Base-by-base conservation (phyloP, 257 asterid species). In the Cruciata laevipes region DNA sequence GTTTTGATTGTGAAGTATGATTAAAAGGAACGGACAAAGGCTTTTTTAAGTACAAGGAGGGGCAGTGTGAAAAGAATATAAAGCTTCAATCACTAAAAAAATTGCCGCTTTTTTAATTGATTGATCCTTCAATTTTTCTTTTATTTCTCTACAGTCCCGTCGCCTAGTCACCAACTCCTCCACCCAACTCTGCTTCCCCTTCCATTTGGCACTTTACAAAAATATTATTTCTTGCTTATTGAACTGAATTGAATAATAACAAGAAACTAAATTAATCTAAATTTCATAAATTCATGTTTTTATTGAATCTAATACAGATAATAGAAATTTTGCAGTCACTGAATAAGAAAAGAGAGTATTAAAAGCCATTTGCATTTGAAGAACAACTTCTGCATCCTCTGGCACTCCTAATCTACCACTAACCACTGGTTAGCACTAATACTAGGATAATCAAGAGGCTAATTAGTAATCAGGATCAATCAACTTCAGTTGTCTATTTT, bases 401-500 rank as follows among this genome's bases (percentile, higher is more conserved):
- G 31, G 37, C n/a, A 42, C 55, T 65, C 30, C 58, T 40, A 42
- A 61, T 32, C 25, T 31, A 61, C 44, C 35, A 30, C 42, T 61
- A 65, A 44, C 38, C 40, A 65, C 35, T 1, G 31, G 16, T 35
- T 42, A 42, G 58, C 20, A 4, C 35, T 4, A 35, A 25, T 7
- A 20, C 23, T 27, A 53, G 52, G 32, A 63, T 53, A n/a, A 51
- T 27, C 13, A 38, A 38, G 10, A 38, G 13, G 44, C 44, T 38
- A 67, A 58, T 60, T 63, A 51, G 72, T 55, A 37, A 55, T 27
- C 31, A 59, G 51, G 56, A 44, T 7, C 49, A 58, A 51, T 70
- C 38, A 69, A 44, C 74, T 71, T 78, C 78, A 82, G 5, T 77
- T 83, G 49, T 59, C 32, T 77, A 83, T 76, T 60, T 69, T 75